Evolutionary conservation across 108 stramenopile species (phyloP).

Genomic region (Cyclotella baltica): DNA sequence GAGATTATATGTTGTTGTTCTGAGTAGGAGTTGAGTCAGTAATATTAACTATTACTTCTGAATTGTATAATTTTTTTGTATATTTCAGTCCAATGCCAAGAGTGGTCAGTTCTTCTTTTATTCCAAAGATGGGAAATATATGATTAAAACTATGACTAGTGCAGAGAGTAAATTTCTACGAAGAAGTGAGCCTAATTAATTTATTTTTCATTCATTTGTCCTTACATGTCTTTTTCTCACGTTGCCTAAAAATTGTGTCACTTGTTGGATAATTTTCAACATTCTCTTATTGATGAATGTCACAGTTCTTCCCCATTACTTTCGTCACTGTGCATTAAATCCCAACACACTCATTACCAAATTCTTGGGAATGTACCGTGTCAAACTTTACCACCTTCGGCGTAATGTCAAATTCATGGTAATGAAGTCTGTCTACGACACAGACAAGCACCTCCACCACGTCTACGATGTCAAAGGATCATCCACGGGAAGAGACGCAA

Average conservation of each 20-base stretch:
- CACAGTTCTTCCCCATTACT: conserved; percentile 93
- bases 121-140: conserved; percentile 96
- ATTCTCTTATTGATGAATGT: neutral
- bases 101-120: conserved; percentile 99
- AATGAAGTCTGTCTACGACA: conserved; percentile 94
- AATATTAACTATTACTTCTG: neutral
- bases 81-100: conserved; percentile 89
- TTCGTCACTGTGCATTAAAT: conserved; percentile 90
- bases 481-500: conserved; percentile 77
- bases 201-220: neutral
- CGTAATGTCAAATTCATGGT: conserved; percentile 94
- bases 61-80: neutral
- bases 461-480: conserved; percentile 97
- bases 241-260: too few species aligned
- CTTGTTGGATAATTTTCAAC: neutral
- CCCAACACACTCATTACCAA: conserved; percentile 94
- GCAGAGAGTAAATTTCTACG: conserved; percentile 96
- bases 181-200: conserved; percentile 32
- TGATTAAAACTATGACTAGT: conserved; percentile 99
- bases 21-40: too few species aligned
- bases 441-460: conserved; percentile 80
- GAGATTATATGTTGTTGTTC: too few species aligned
- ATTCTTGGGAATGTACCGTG: conserved; percentile 98
- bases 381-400: conserved; percentile 93
- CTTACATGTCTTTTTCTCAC: neutral